phyloP scores from a whole-genome alignment of 2,329 filamentous ascomycete species.

The Coniochaeta sp. region DNA sequence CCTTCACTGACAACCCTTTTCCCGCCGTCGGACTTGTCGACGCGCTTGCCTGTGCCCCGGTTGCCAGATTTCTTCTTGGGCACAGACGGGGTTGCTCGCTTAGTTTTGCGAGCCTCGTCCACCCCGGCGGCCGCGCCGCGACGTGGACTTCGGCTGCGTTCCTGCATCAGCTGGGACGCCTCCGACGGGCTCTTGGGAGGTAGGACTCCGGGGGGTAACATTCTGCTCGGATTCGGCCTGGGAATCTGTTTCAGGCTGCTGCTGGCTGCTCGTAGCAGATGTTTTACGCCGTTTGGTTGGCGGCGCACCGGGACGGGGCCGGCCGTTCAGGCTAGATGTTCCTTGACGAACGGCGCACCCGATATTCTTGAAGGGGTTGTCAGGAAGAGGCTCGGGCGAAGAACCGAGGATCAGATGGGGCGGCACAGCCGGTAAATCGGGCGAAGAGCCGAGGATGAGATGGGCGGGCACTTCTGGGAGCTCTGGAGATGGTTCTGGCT shows the following conservation, averaged over 20 bases:
- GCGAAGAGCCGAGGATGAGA: neutral
- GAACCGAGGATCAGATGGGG: too few species aligned
- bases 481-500: neutral
- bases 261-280: neutral
- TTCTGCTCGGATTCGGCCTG: neutral
- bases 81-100: neutral
- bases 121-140: neutral
- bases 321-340: too few species aligned
- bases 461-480: neutral
- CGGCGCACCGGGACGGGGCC: too few species aligned
- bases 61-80: neutral
- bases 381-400: neutral
- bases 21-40: neutral
- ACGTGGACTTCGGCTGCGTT: neutral
- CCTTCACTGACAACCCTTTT: neutral
- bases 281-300: neutral
- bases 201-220: neutral
- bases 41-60: neutral
- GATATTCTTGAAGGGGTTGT: too few species aligned
- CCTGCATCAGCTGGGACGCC: neutral
- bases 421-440: neutral
- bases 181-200: neutral
- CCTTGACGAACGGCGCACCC: too few species aligned
- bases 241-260: neutral
- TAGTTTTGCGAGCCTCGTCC: neutral